These are phyloP conservation scores for Fonsecaea pedrosoi DNA, from an alignment of 2,329 filamentous ascomycete genomes.

Conservation along the genomic window DNA sequence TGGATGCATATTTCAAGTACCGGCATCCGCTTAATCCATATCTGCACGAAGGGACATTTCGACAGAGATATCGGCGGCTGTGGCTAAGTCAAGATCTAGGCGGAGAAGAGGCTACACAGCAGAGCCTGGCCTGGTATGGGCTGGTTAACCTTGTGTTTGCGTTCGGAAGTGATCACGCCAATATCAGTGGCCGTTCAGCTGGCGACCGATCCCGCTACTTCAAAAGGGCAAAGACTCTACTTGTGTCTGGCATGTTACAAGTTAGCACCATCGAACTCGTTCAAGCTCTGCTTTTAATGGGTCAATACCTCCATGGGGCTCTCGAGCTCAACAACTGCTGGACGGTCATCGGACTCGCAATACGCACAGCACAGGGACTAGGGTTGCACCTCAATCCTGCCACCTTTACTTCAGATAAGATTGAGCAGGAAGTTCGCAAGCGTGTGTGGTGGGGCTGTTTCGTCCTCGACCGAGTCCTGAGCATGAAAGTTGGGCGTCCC, in stretches of 20 bases:
- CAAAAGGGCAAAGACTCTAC: conserved; percentile 12
- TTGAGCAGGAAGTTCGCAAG: conserved; percentile 14
- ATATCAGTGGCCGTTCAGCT: conserved; percentile 7
- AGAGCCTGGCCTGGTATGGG: conserved; percentile 11
- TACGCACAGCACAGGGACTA: conserved; percentile 15
- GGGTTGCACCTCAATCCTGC: conserved; percentile 14
- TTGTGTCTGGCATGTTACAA: conserved; percentile 13
- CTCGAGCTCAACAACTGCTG: conserved; percentile 12
- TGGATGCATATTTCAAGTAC: conserved; percentile 13
- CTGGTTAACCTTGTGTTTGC: conserved; percentile 16
- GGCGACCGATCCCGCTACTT: conserved; percentile 15
- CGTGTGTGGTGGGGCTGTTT: conserved; percentile 17
- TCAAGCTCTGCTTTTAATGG: conserved; percentile 16
- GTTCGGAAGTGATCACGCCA: conserved; percentile 15
- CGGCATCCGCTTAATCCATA: conserved; percentile 15
- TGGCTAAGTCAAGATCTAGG: conserved; percentile 16
- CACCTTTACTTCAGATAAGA: conserved; percentile 8
- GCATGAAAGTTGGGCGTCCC: conserved; percentile 14
- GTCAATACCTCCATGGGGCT: conserved; percentile 12
- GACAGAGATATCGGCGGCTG: conserved; percentile 6
- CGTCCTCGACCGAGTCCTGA: conserved; percentile 11
- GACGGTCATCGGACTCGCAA: conserved; percentile 15
- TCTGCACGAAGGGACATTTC: conserved; percentile 15
- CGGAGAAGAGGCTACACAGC: conserved; percentile 11
- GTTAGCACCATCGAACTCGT: conserved; percentile 17